Evolutionary conservation across 208 protist genomes (phyloP).

Genomic region (Acanthamoeba culbertsoni): DNA sequence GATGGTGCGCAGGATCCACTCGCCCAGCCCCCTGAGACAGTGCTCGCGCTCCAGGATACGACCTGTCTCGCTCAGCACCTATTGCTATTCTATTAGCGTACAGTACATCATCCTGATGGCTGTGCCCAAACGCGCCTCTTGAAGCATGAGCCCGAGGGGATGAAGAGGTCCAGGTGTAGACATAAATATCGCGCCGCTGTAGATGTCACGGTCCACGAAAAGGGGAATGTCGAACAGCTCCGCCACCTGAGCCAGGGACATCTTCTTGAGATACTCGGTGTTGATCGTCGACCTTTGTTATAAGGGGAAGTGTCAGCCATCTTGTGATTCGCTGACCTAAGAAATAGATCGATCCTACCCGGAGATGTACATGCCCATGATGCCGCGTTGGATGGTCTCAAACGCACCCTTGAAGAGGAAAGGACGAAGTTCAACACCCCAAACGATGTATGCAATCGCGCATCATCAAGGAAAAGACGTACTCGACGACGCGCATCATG

Average conservation of each 20-base stretch:
- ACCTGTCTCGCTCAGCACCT: background rate
- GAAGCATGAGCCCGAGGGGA: background rate
- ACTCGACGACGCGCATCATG: background rate
- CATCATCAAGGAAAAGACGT: background rate
- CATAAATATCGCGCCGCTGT: conserved; percentile 7
- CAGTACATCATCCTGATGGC: too few species aligned
- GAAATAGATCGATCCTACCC: background rate
- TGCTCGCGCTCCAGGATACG: background rate
- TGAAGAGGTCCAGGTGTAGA: background rate
- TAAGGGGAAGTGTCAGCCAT: background rate
- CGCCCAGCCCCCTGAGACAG: background rate
- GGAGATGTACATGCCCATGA: conserved; percentile 45
- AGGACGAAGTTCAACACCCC: too few species aligned
- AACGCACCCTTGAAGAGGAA: background rate
- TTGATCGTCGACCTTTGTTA: background rate
- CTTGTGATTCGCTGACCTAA: background rate
- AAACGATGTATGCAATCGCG: background rate
- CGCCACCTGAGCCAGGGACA: conserved; percentile 56
- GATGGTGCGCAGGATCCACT: background rate
- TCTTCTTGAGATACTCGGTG: conserved; percentile 33
- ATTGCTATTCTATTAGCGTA: too few species aligned
- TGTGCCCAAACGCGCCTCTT: too few species aligned
- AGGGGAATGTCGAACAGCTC: conserved; percentile 57
- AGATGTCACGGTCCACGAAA: conserved; percentile 14
- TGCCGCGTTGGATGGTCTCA: conserved; percentile 23